Base-by-base conservation (phyloP, 306 rosid species). In the Canavalia gladiata region DNA sequence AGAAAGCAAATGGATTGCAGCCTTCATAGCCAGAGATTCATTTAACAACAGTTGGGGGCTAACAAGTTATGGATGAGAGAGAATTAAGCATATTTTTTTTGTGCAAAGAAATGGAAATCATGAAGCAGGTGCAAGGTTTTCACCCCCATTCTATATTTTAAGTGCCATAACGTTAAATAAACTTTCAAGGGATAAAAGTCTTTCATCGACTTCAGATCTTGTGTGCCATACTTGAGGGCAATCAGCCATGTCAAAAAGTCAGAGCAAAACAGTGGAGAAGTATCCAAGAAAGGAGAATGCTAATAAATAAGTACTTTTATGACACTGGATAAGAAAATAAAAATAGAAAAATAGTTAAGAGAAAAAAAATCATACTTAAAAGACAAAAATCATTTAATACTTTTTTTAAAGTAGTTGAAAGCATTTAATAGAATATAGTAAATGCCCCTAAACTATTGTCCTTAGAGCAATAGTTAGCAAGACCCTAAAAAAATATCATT, bases 31-130 rank as follows among this genome's bases (percentile, higher is more conserved):
- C 51, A 71, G 37, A 5, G 4, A 42, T 51, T 28, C 43, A 68
- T 4, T 80, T 5, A 34, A 70, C 51, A 29, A 18, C 39, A 45
- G 10, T 30, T 58, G 12, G 5, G 56, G 35, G 57, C 18, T 43
- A 34, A 69, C 4, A 33, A 30, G 50, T 8, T 18, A 47, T 7
- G 34, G 4, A 68, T 35, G 41, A 55, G 4, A 29, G 65, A 81
- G 55, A 84, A 5, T 70, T 50, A 45, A 70, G 52, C 74, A 64
- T 47, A 7, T 56, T 31, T 30, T 56, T 37, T 37, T 29, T 63
- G 64, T 56, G 73, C 73, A 76, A 41, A 58, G 58, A 31, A 29
- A 60, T 80, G 63, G 41, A 75, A 25, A 60, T 74, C 43, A 63
- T 46, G 50, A 60, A 34, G 66, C 64, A 56, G 6, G 43, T 39